A percentile compares a stretch with the other conserved stretches of the same genome.
Conservation (phyloP, 139 green algal species). For the Klebsormidium nitens region DNA sequence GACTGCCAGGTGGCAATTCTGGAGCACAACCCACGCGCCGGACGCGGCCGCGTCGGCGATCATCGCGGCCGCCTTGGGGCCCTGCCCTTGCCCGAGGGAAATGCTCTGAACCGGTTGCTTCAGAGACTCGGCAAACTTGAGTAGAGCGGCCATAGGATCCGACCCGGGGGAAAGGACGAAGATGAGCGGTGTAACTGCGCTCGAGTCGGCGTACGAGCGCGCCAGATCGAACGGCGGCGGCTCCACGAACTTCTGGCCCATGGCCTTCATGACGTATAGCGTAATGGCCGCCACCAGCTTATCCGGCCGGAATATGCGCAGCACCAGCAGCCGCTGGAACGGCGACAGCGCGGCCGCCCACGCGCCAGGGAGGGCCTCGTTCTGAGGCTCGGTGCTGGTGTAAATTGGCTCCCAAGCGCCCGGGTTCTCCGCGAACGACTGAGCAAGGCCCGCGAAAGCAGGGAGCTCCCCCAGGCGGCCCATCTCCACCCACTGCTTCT, state of each 20-base stretch:
- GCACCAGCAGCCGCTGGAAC: constrained; percentile 55
- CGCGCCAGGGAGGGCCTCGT: constrained; percentile 40
- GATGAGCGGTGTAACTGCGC: constrained; percentile 54
- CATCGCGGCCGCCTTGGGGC: constrained; percentile 53
- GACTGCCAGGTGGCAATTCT: constrained; percentile 71
- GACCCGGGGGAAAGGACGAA: constrained; percentile 60
- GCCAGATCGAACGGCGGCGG: constrained; percentile 53
- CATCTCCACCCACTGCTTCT: constrained; percentile 66
- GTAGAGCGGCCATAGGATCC: constrained; percentile 49
- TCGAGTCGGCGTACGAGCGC: constrained; percentile 58
- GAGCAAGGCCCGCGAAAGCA: constrained; percentile 36
- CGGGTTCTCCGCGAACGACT: constrained; percentile 38
- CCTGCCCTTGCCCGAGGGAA: constrained; percentile 46
- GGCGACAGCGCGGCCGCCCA: constrained; percentile 41
- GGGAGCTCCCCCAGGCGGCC: constrained; percentile 39
- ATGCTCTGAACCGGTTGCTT: constrained; percentile 40
- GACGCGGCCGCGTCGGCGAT: constrained; percentile 48
- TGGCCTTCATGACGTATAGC: constrained; percentile 44
- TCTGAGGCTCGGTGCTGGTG: constrained; percentile 48
- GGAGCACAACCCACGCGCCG: constrained; percentile 70
- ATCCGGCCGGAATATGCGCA: constrained; percentile 59
- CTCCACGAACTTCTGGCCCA: constrained; percentile 62
- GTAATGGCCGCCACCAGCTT: constrained; percentile 55
- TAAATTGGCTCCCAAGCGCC: constrained; percentile 44
- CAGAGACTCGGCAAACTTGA: constrained; percentile 55